Conservation (phyloP, 192 early-diverging fungal species). For the Obelidium mucronatum region DNA sequence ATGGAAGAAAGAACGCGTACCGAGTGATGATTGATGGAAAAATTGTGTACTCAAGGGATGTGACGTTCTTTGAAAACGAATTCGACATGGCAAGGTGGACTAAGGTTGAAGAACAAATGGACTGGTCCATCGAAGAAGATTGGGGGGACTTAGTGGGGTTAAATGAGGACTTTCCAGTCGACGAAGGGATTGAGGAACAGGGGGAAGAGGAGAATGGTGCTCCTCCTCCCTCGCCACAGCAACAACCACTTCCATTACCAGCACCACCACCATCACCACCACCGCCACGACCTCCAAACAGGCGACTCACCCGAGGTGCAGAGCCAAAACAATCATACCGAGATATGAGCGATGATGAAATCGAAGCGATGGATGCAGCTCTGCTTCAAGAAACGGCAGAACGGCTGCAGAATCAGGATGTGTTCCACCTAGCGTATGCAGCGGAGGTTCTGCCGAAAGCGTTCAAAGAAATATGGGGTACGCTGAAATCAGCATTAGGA, state of each 20-base stretch:
- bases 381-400: no score
- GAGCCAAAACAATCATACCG: no score
- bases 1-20: neutral
- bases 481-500: neutral
- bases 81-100: neutral
- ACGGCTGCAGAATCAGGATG: no score
- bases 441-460: neutral
- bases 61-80: conserved; percentile 10
- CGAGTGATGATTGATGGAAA: neutral
- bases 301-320: neutral
- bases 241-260: neutral
- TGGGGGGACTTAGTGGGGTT: no score
- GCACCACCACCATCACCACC: neutral
- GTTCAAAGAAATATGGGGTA: neutral
- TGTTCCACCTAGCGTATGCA: no score
- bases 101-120: neutral
- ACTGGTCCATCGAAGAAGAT: neutral
- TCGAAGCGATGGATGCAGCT: neutral
- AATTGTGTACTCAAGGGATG: neutral
- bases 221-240: neutral
- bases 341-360: no score
- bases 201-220: neutral
- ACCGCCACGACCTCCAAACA: neutral
- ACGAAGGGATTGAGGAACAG: neutral
- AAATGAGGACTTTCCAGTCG: no score